Evolutionary conservation across 202 grass and related monocot species (phyloP).

Genomic region (Zoysia matrella): DNA sequence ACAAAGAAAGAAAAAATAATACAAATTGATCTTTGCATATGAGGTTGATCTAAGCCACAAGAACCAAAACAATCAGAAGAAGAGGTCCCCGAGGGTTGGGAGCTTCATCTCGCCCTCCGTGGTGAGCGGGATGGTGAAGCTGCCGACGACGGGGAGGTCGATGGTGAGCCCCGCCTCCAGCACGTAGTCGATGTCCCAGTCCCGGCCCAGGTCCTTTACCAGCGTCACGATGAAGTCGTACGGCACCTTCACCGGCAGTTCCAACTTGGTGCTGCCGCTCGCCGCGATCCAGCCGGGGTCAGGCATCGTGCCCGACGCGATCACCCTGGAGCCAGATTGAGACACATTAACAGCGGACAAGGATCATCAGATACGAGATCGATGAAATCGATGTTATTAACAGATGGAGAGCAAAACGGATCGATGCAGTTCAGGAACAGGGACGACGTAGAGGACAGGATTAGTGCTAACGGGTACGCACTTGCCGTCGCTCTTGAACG

Average conservation of each 20-base stretch:
- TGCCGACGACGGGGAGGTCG: conserved; percentile 77
- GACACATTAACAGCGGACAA: not conserved
- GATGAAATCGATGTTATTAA: not conserved
- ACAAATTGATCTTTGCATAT: not conserved
- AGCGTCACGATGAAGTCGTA: conserved; percentile 74
- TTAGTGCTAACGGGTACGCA: not conserved
- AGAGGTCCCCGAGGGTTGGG: conserved; percentile 70
- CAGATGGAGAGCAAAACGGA: not conserved
- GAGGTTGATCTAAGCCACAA: too few relatives aligned
- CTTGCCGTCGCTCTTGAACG: conserved; percentile 59
- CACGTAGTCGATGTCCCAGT: conserved; percentile 94
- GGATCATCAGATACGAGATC: not conserved
- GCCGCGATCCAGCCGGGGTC: conserved; percentile 81
- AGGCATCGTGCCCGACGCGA: conserved; percentile 67
- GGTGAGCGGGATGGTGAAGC: conserved; percentile 78
- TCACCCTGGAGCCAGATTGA: conserved; percentile 26
- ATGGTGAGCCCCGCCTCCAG: conserved; percentile 63
- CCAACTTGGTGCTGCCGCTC: conserved; percentile 63
- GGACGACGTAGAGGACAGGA: not conserved
- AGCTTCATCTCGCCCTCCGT: conserved; percentile 85
- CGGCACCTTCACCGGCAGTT: conserved; percentile 77
- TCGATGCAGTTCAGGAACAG: too few relatives aligned
- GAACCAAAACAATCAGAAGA: conserved; percentile 26
- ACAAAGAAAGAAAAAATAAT: not conserved
- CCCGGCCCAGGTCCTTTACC: conserved; percentile 64